Evolutionary conservation across 164 flowering plant species (phyloP).

Genomic region (Piper longum): DNA sequence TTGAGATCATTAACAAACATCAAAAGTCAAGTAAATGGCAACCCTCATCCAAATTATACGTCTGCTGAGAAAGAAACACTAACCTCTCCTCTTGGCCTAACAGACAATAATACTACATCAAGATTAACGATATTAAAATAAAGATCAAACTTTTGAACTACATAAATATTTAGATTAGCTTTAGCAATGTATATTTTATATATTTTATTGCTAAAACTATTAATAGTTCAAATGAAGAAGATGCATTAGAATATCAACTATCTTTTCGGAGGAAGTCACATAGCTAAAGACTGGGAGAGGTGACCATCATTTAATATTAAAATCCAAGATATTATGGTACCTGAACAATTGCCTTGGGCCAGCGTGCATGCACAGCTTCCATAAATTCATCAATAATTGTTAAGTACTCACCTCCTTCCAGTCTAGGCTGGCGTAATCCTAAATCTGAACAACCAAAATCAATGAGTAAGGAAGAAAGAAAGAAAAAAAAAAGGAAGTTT

Average conservation of each 20-base stretch:
- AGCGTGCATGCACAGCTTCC: slow-evolving; percentile 87
- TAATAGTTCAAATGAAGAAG: too few relatives aligned
- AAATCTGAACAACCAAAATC: slow-evolving; percentile 46
- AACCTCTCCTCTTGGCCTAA: too few relatives aligned
- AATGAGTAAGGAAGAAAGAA: neutral
- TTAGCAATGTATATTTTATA: too few relatives aligned
- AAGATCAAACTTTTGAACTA: too few relatives aligned
- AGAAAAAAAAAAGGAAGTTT: neutral
- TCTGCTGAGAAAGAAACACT: neutral
- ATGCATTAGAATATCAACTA: too few relatives aligned
- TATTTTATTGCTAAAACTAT: too few relatives aligned
- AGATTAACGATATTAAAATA: too few relatives aligned
- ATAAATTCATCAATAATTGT: slow-evolving; percentile 88
- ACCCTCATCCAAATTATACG: neutral
- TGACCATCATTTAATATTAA: too few relatives aligned
- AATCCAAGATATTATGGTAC: slow-evolving; percentile 14
- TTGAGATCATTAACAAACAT: neutral
- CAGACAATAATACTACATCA: too few relatives aligned
- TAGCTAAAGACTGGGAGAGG: too few relatives aligned
- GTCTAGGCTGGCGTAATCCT: slow-evolving; percentile 81
- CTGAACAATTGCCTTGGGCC: slow-evolving; percentile 99
- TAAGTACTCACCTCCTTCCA: slow-evolving; percentile 94
- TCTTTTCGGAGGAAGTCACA: too few relatives aligned
- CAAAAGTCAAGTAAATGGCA: slow-evolving; percentile 1
- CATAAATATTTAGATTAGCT: too few relatives aligned